Evolutionary conservation across 768 basidiomycete species (phyloP).

Genomic region (Cystobasidium ongulense): DNA sequence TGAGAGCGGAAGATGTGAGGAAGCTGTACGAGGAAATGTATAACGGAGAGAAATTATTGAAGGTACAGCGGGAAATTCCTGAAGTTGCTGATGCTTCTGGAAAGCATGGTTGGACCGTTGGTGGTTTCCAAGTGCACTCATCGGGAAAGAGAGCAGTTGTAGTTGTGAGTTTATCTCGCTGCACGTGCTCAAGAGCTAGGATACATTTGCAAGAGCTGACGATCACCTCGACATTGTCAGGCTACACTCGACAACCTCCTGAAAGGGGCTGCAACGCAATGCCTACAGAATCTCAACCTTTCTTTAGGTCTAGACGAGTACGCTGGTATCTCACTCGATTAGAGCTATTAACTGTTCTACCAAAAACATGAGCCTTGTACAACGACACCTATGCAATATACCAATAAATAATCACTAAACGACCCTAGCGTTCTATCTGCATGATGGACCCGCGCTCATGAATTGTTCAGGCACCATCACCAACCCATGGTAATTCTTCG

Average conservation of each 20-base stretch:
- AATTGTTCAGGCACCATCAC: not conserved
- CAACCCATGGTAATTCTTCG: slow-evolving; percentile 61
- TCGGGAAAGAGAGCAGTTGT: slow-evolving; percentile 82
- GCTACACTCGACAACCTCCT: slow-evolving; percentile 92
- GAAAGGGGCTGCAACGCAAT: slow-evolving; percentile 99
- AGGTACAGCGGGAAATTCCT: slow-evolving; percentile 62
- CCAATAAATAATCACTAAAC: too few relatives aligned
- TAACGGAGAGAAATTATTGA: slow-evolving; percentile 62
- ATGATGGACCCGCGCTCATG: too few relatives aligned
- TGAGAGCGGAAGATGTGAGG: slow-evolving; percentile 65
- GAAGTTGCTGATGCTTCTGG: slow-evolving; percentile 64
- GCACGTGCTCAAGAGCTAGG: not conserved
- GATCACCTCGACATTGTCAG: slow-evolving; percentile 46
- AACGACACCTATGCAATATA: not conserved
- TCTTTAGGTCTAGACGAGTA: slow-evolving; percentile 79
- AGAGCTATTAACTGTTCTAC: not conserved
- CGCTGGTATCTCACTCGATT: slow-evolving; percentile 58
- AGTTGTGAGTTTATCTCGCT: slow-evolving; percentile 60
- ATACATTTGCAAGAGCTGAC: not conserved
- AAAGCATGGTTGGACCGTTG: slow-evolving; percentile 80
- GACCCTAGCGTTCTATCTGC: too few relatives aligned
- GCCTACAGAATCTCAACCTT: slow-evolving; percentile 88
- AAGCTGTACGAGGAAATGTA: slow-evolving; percentile 72
- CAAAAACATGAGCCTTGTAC: too few relatives aligned
- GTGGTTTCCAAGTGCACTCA: slow-evolving; percentile 88